Evolutionary conservation across 768 basidiomycete species (phyloP), one percentile per base, ranked within the genome.

Genomic region (Krasilnikovozyma curviuscula): DNA sequence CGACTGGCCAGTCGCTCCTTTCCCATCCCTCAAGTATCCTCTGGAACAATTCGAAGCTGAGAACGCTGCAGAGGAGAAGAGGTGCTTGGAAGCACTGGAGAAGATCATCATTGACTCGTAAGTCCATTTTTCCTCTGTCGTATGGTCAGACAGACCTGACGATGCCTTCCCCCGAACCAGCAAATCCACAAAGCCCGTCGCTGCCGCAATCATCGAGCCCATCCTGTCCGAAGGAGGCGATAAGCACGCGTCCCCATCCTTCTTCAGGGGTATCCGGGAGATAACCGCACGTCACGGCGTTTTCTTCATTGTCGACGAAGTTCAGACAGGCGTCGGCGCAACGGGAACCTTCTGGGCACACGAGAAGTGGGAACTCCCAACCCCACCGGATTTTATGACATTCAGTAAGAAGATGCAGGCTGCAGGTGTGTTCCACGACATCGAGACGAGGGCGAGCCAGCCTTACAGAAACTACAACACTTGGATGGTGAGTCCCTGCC

Each of bases 271-370:
- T 2, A 55, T 69, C 16, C 48, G 65, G 21, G 48, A 54, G 27
- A 54, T 68, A 40, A 62, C 67, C 32, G 60, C 62, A 55, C 59
- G 65, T 49, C 61, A 67, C 46, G 63, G 62, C 3, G 67, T 63
- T 1, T 66, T 53, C 61, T 59, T 69, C 52, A 69, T 69, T 50
- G 66, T 67, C 41, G 64, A 63, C 50, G 60, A 62, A 49, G 68
- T 68, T 0, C 68, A 69, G 49, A 69, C 68, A 13, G 68, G 68
- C 18, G 63, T 68, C 16, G 68, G 67, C 27, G 67, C 68, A 1
- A 69, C 68, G 1, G 68, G 68, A 8, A 57, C 55, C 19, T 67
- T 69, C 57, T 69, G 68, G 68, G 68, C 67, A 5, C 66, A 68
- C 57, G 68, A 68, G 44, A 61, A 67, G 45, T 69, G 68, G 68